Evolutionary conservation across 169 alveolate genomes (phyloP), one percentile per base, ranked within the genome.

Genomic region (Plasmodium vinckei): DNA sequence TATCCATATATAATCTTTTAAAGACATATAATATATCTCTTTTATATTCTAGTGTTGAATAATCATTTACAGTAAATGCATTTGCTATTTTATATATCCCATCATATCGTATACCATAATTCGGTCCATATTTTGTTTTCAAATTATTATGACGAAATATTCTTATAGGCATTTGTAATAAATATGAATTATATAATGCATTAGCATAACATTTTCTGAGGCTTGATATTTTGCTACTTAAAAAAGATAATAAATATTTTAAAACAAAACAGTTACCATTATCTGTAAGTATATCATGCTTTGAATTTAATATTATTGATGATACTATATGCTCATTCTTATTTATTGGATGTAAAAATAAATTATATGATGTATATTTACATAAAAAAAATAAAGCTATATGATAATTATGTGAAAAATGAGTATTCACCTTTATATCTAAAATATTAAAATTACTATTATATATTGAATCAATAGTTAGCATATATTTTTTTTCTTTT

Each of bases 321-420:
- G 88, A 77, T 2, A 77, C 88, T 0, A 77, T 77, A 27, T 77
- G 88, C 33, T 77, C 88, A 44, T 77, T 77, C 44, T 77, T 77
- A 77, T 77, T 77, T 25, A 77, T 57, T 6, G 88, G 88, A 21
- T 77, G 88, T 23, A 77, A 46, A 77, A 63, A 77, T 21, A 77
- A 56, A 77, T 77, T 77, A 64, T 77, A 77, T 2, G 88, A 77
- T 7, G 88, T 77, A 56, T 77, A 77, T 44, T 77, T 77, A 64
- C 88, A 77, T n/a, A 77, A 64, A 51, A 77, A 77, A 46, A 77
- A 77, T 47, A 77, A 44, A 0, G 88, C 25, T 13, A 77, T 77
- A 56, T 77, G 88, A 33, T 77, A 77, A 56, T 77, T 77, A 69
- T 77, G 88, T 0, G 88, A 63, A 77, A 77, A 77, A 77, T 77